Evolutionary conservation across 805 yeast genomes (phyloP), one percentile per base, ranked within the genome.

Genomic region (Cyberlindnera galapagoensis): DNA sequence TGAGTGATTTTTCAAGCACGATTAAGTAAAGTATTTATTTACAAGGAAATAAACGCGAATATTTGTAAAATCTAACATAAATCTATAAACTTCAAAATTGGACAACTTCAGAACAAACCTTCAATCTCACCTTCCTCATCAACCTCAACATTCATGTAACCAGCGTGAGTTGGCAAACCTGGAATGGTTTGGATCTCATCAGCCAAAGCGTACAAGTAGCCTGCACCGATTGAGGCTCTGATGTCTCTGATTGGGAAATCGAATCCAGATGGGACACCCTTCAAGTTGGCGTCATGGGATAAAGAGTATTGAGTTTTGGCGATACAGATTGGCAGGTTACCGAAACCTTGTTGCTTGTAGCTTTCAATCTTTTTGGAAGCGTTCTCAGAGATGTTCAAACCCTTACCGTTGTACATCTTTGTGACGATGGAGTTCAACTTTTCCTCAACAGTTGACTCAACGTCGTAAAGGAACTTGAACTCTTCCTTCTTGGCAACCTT

Each of bases 111-210:
- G 53, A 81, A 81, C 61, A 82, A 70, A 30, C 92, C 92, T 49
- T 81, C 88, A 45, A 82, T 82, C 51, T 82, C 84, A 36, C 88
- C 90, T 42, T 80, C 73, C 25, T 77, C 85, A 51, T 75, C 71
- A 33, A 82, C 86, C 59, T 82, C 92, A 31, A 82, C 86, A 47
- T 82, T 80, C 90, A 82, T 82, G 62, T 77, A 82, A 24, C 94
- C 92, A 56, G 84, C 76, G 53, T 80, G 83, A 4, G 94, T 82
- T 36, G 92, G 84, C 55, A 82, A 68, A 39, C 94, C 92, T 18
- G 94, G 94, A 49, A 82, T 82, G 27, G 94, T 82, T 66, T 78
- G 84, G 51, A 82, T 82, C 57, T 81, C 88, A 34, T 86, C 92
- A 5, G 94, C 92, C 49, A 82, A 66, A 5, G 90, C 92, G 52